Base-by-base conservation (phyloP, 345 rosid species). In the Anastatica hierochuntica region DNA sequence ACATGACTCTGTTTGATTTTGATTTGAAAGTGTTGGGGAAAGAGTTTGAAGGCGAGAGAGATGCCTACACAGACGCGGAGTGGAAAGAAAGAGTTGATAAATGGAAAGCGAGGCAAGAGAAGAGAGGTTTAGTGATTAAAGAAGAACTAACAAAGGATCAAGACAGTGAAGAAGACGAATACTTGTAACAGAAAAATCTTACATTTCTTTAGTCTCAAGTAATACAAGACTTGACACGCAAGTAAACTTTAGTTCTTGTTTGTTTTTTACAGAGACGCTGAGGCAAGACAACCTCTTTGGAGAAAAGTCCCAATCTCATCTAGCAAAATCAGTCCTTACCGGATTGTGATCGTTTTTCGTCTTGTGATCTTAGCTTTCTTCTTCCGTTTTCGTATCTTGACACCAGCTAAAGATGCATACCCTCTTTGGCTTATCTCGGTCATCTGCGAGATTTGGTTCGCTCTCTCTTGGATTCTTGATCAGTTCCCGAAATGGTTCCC, bases 401-500 rank as follows among this genome's bases (percentile, higher is more conserved):
- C 95, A 53, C 98, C 98, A 35, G 96, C 96, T 7, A 49, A 51
- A 2, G 98, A 92, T 55, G 98, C 98, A 17, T 87, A 49, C 62
- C 90, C 98, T 7, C 68, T 90, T 17, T 90, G 98, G 98, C 82
- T 88, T 26, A 81, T 79, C 61, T 90, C 98, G 29, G 95, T 90
- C 31, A 84, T 87, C 43, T 92, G 96, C 24, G 96, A 92, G 71
- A 76, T 84, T 12, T 92, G 98, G 98, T 92, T 87, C 43, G 98
- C 90, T 0, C 64, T 87, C 39, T 92, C 96, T 26, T 92, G 98
- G 98, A 92, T 92, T 10, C 96, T 92, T 1, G 96, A 92, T 14
- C 98, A 92, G 79, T 92, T 92, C 67, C 96, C 96, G 4, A 92
- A 92, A 78, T 92, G 98, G 98, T 69, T 68, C 41, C 98, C 96